These are phyloP conservation scores for Styphnolobium japonicum DNA, from an alignment of 306 rosid species.

Conservation along the genomic window DNA sequence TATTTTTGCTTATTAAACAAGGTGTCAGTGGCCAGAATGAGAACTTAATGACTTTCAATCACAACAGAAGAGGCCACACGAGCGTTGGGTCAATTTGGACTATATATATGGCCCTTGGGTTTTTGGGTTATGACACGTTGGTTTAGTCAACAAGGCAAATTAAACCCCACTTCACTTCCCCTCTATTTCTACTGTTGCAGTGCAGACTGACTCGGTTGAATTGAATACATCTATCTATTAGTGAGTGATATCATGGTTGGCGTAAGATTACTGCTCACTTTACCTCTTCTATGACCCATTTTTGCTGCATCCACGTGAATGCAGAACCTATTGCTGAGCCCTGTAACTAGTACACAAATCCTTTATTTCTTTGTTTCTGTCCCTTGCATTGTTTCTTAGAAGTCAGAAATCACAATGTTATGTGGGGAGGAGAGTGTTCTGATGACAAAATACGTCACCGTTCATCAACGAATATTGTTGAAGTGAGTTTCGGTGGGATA, in stretches of 20 bases:
- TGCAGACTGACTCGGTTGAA: background rate
- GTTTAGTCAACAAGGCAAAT: background rate
- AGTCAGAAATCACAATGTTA: background rate
- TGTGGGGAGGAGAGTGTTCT: background rate
- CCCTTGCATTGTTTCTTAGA: background rate
- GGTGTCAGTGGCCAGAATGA: background rate
- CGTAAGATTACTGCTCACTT: background rate
- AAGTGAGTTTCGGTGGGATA: too few species aligned
- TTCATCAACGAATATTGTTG: too few species aligned
- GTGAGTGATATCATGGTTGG: conserved; percentile 18
- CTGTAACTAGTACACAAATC: background rate
- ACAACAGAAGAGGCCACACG: background rate
- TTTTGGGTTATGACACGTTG: background rate
- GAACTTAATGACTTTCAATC: background rate
- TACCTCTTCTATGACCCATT: background rate
- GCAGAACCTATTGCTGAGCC: background rate
- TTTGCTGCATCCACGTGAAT: background rate
- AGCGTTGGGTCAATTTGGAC: background rate
- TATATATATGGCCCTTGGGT: background rate
- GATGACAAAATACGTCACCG: background rate
- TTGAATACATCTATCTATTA: background rate
- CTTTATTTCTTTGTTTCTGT: background rate
- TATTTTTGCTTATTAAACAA: background rate
- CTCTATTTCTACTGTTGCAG: background rate
- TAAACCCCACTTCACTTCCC: background rate